phyloP scores from a whole-genome alignment of 345 rosid species.

The Angophora floribunda region DNA sequence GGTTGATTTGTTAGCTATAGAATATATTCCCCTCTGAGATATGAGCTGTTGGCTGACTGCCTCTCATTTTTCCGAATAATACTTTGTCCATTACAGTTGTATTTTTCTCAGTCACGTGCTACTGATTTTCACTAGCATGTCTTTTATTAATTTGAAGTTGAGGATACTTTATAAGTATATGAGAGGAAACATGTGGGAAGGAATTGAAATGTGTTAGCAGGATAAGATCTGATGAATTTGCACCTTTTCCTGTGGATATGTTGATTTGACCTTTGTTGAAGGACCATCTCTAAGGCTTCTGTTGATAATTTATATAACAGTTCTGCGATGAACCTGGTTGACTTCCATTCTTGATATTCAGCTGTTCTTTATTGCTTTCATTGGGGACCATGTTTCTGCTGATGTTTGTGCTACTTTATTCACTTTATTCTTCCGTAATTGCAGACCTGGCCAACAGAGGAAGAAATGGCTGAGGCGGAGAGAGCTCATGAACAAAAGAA shows the following conservation, averaged over 20 bases:
- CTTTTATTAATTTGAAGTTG: background rate
- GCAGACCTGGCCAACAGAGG: conserved; percentile 98
- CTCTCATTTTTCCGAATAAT: background rate
- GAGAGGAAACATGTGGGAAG: background rate
- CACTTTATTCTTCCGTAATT: background rate
- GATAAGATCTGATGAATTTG: background rate
- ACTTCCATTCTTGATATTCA: background rate
- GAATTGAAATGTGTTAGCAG: background rate
- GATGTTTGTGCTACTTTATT: background rate
- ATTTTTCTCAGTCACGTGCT: background rate
- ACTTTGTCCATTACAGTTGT: background rate
- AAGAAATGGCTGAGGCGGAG: conserved; percentile 86
- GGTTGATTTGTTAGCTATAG: background rate
- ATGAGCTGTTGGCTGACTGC: background rate
- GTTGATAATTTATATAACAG: background rate
- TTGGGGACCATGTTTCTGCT: background rate
- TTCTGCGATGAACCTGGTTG: background rate
- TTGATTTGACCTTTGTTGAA: background rate
- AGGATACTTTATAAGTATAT: background rate
- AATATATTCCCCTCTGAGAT: background rate
- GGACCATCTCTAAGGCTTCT: background rate
- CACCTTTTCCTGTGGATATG: background rate
- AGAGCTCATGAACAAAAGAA: conserved; percentile 41
- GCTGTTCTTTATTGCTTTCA: background rate
- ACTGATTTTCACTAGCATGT: background rate